phyloP scores from a whole-genome alignment of 768 basidiomycete species.

The Suillus sp. region DNA sequence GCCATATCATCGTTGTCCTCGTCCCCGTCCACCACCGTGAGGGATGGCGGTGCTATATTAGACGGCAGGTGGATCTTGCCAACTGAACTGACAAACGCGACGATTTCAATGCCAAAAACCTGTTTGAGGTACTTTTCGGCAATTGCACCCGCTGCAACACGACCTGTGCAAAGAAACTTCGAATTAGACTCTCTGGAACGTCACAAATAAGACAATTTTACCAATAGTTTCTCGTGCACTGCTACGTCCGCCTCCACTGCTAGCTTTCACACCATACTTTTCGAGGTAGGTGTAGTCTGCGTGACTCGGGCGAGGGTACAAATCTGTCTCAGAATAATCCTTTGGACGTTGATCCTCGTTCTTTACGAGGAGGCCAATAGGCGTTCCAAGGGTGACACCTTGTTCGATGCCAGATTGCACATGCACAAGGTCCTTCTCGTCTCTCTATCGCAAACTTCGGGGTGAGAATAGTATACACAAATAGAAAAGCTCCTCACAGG shows the following conservation, averaged over 20 bases:
- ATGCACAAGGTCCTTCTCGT: constrained; percentile 93
- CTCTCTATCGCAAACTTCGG: constrained; percentile 56
- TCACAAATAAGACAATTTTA: constrained; percentile 28
- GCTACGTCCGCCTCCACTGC: constrained; percentile 93
- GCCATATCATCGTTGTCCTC: constrained; percentile 63
- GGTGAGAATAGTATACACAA: constrained; percentile 4
- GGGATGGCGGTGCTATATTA: constrained; percentile 42
- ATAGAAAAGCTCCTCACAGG: constrained; percentile 58
- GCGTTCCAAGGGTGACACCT: constrained; percentile 95
- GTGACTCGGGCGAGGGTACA: constrained; percentile 96
- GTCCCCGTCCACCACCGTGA: constrained; percentile 42
- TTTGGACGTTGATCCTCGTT: constrained; percentile 99
- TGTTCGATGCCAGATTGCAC: constrained; percentile 94
- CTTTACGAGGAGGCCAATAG: constrained; percentile 93
- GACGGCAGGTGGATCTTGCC: constrained; percentile 87
- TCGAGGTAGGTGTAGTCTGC: constrained; percentile 98
- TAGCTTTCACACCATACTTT: constrained; percentile 97
- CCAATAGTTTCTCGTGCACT: constrained; percentile 98
- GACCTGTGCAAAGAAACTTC: constrained; percentile 49
- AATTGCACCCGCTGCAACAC: constrained; percentile 97
- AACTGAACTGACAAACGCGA: constrained; percentile 96
- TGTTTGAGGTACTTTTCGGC: constrained; percentile 92
- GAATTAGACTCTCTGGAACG: background rate
- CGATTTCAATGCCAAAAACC: constrained; percentile 89
- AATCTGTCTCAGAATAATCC: constrained; percentile 97